phyloP scores from a whole-genome alignment of 2,329 filamentous ascomycete genomes.

The Arthroderma uncinatum region DNA sequence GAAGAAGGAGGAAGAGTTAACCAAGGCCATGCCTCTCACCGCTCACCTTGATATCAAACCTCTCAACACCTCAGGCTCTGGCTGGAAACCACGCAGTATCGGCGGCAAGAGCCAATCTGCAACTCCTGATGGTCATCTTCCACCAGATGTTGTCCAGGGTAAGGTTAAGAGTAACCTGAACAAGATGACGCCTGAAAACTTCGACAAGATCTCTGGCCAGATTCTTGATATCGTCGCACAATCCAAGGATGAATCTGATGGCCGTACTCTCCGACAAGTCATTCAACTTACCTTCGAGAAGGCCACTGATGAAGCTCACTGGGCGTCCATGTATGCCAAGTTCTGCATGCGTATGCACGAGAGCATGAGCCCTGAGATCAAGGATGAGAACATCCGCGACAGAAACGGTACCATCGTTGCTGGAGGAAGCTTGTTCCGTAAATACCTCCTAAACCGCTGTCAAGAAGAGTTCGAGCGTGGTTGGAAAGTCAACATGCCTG shows the following conservation, averaged over 20 bases:
- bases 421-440: constrained; percentile 90
- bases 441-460: constrained; percentile 95
- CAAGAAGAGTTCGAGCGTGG: constrained; percentile 98
- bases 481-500: constrained; percentile 81
- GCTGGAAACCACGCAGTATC: constrained; percentile 82
- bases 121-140: constrained; percentile 50
- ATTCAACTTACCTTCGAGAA: constrained; percentile 99
- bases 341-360: constrained; percentile 97
- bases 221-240: constrained; percentile 87
- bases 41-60: constrained; percentile 70
- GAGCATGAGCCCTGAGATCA: constrained; percentile 87
- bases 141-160: constrained; percentile 87
- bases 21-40: constrained; percentile 87
- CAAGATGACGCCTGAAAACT: constrained; percentile 99
- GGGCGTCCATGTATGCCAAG: constrained; percentile 97
- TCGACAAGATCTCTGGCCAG: constrained; percentile 87
- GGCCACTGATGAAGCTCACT: constrained; percentile 95
- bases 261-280: constrained; percentile 88
- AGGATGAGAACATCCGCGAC: constrained; percentile 88
- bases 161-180: constrained; percentile 98
- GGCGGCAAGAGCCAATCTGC: constrained; percentile 23
- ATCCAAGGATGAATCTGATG: constrained; percentile 90
- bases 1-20: constrained; percentile 52
- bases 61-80: constrained; percentile 57
- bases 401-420: constrained; percentile 79